Conservation (phyloP, 441 rosid species). For the Francoa sonchifolia region DNA sequence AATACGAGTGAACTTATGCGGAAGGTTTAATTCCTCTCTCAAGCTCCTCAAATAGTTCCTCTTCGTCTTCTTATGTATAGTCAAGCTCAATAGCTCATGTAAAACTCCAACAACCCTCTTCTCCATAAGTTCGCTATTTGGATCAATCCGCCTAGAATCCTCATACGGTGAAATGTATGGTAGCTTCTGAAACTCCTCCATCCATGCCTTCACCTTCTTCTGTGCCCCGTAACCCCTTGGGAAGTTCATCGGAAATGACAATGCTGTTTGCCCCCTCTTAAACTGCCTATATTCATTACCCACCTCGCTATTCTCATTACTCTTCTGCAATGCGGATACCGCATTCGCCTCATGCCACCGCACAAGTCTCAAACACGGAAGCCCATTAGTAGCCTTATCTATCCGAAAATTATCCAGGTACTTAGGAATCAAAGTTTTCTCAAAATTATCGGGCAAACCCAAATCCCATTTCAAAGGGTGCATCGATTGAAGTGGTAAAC, state of each 20-base stretch:
- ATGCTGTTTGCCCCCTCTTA: slow-evolving; percentile 53
- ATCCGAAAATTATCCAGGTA: slow-evolving; percentile 51
- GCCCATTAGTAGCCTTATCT: slow-evolving; percentile 43
- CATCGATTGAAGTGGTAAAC: slow-evolving; percentile 50
- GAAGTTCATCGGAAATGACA: slow-evolving; percentile 74
- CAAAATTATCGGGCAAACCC: slow-evolving; percentile 71
- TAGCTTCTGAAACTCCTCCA: slow-evolving; percentile 91
- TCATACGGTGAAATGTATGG: slow-evolving; percentile 93
- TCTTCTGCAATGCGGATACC: slow-evolving; percentile 53
- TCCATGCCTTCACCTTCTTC: slow-evolving; percentile 84
- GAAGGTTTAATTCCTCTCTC: slow-evolving; percentile 72
- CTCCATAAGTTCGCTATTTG: slow-evolving; percentile 85
- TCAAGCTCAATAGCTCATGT: slow-evolving; percentile 78
- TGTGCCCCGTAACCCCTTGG: slow-evolving; percentile 88
- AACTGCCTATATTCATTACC: slow-evolving; percentile 57
- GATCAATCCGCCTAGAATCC: slow-evolving; percentile 59
- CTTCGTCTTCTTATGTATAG: slow-evolving; percentile 91
- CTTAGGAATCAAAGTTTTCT: slow-evolving; percentile 46
- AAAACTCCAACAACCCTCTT: slow-evolving; percentile 81
- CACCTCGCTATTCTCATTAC: slow-evolving; percentile 30
- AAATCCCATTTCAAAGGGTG: slow-evolving; percentile 83
- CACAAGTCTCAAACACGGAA: slow-evolving; percentile 42
- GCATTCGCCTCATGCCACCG: slow-evolving; percentile 59
- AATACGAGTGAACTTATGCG: slow-evolving; percentile 74
- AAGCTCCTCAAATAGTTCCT: slow-evolving; percentile 85